Base-by-base conservation (phyloP, 805 yeast species). In the Pichia sporocuriosa region DNA sequence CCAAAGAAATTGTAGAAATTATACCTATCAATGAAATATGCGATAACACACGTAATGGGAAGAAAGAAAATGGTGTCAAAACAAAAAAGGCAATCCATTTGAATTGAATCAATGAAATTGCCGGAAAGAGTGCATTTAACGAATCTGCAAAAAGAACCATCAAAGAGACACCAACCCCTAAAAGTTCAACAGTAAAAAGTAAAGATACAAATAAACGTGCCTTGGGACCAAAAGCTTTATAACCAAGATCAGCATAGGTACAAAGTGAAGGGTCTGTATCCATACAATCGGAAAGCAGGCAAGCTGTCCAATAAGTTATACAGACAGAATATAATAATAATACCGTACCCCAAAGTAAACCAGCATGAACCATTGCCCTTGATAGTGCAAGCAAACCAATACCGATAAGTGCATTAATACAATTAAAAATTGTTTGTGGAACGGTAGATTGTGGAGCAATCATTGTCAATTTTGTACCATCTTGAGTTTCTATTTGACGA, bases 221-320 rank as follows among this genome's bases (percentile, higher is more conserved):
- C 25, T 67, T 68, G 2, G 82, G 66, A 1, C 96, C 96, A 56
- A 81, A 86, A 0, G 89, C 84, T n/a, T 86, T 84, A 53, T 76
- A 81, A 4, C 94, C 95, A 37, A 88, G 68, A 63, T 88, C 96
- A 0, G 95, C 94, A 59, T 87, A 88, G 0, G 96, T 84, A 69
- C 82, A 79, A 40, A 87, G 63, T 0, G 93, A 80, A 13, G 75
- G 80, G 62, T 87, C 93, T 1, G 87, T 81, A 47, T 81, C 87
- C 72, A 87, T 72, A 49, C 95, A 79, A 45, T 73, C 70, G 12
- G 90, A 80, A 44, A 88, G 67, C 38, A 86, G 65, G 6, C 71
- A 70, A 8, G 96, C 96, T 2, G 93, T 80, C 69, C 86, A 79
- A 50, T 73, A 81, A 2, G 96, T 87, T 23, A 79, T 63, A 11